phyloP scores from a whole-genome alignment of 441 rosid genomes.

The Erodium moschatum region DNA sequence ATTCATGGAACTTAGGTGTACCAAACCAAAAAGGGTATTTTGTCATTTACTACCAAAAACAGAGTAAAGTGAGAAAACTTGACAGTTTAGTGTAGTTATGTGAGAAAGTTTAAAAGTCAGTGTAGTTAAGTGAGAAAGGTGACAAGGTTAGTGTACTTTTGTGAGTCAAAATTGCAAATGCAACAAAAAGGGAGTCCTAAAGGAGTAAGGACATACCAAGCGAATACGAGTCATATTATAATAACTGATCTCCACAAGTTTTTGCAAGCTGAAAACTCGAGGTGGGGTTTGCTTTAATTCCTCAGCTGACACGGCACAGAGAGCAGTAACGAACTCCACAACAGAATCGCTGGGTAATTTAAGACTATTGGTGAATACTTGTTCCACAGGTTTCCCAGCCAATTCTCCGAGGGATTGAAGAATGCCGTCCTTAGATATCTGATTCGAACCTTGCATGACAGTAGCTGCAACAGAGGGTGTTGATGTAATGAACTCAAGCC shows the following conservation, averaged over 20 bases:
- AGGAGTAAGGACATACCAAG: constrained; percentile 53
- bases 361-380: constrained; percentile 85
- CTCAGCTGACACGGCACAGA: constrained; percentile 96
- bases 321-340: constrained; percentile 96
- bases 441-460: constrained; percentile 97
- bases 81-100: too few relatives aligned
- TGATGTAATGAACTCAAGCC: constrained; percentile 89
- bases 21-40: background rate
- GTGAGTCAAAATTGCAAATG: background rate
- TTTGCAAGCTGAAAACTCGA: constrained; percentile 98
- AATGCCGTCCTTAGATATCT: constrained; percentile 94
- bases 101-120: too few relatives aligned
- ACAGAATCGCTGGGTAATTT: constrained; percentile 87
- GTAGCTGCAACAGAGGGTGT: constrained; percentile 88
- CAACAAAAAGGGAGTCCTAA: constrained; percentile 4
- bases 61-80: too few relatives aligned
- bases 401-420: constrained; percentile 83
- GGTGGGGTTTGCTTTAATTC: constrained; percentile 96
- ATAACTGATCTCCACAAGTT: constrained; percentile 98
- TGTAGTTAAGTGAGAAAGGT: too few relatives aligned
- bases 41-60: too few relatives aligned
- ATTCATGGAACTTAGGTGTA: too few relatives aligned
- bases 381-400: constrained; percentile 94
- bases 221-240: constrained; percentile 98
- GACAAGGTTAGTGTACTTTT: too few relatives aligned